Conservation (phyloP, 768 basidiomycete species). For the Dictyophora rubrovolvata region DNA sequence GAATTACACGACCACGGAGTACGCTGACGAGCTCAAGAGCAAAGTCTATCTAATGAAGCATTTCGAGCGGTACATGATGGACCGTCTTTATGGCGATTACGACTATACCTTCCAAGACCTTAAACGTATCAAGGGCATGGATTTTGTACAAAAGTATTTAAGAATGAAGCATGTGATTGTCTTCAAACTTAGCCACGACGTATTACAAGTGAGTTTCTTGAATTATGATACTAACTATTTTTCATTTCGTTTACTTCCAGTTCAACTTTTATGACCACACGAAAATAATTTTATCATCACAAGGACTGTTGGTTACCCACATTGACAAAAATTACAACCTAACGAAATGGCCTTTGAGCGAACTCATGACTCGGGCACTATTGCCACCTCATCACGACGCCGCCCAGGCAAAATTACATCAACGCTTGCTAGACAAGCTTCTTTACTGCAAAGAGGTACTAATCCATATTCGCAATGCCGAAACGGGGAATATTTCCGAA, state of each 20-base stretch:
- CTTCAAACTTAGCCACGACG: slow-evolving; percentile 92
- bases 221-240: neutral
- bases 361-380: slow-evolving; percentile 54
- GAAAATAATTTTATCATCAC: slow-evolving; percentile 80
- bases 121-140: slow-evolving; percentile 71
- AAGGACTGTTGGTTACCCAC: slow-evolving; percentile 72
- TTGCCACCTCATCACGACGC: slow-evolving; percentile 30
- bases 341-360: slow-evolving; percentile 60
- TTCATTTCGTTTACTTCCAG: slow-evolving; percentile 30
- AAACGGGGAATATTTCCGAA: neutral
- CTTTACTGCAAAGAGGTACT: slow-evolving; percentile 84
- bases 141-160: slow-evolving; percentile 91
- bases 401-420: slow-evolving; percentile 50
- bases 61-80: slow-evolving; percentile 93
- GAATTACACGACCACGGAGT: slow-evolving; percentile 55
- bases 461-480: slow-evolving; percentile 37
- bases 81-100: slow-evolving; percentile 75
- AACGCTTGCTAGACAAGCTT: slow-evolving; percentile 65
- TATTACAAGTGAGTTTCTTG: slow-evolving; percentile 68
- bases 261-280: slow-evolving; percentile 99
- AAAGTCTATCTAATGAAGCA: slow-evolving; percentile 91
- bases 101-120: slow-evolving; percentile 70
- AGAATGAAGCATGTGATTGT: slow-evolving; percentile 96
- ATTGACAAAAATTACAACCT: slow-evolving; percentile 84
- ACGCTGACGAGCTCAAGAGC: slow-evolving; percentile 75